These are phyloP conservation scores for Pichia thaimueangensis DNA, from an alignment of 805 yeast genomes.

Conservation along the genomic window DNA sequence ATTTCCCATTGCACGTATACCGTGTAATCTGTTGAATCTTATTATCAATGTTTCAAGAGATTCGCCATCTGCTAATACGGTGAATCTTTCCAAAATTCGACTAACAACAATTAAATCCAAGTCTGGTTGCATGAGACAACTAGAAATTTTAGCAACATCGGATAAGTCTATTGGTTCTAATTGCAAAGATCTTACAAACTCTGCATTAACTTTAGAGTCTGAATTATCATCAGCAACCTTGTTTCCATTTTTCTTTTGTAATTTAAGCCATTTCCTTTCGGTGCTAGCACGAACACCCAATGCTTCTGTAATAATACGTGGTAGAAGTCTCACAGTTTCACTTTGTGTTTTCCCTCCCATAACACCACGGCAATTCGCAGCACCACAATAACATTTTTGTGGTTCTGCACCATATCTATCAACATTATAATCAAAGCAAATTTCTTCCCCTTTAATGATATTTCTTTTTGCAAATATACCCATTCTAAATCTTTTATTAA, in stretches of 20 bases:
- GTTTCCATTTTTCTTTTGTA: slow-evolving; percentile 43
- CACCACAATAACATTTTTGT: slow-evolving; percentile 93
- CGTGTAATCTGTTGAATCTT: slow-evolving; percentile 72
- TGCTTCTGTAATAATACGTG: slow-evolving; percentile 80
- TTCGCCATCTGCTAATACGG: slow-evolving; percentile 37
- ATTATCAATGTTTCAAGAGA: slow-evolving; percentile 38
- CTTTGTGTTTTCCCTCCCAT: slow-evolving; percentile 98
- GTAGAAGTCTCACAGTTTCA: slow-evolving; percentile 76
- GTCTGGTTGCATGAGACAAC: slow-evolving; percentile 65
- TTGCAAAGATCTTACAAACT: slow-evolving; percentile 55
- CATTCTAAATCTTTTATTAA: slow-evolving; percentile 83
- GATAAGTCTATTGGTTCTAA: slow-evolving; percentile 43
- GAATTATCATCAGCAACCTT: slow-evolving; percentile 44
- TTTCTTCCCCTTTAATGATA: slow-evolving; percentile 75
- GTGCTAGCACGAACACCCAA: slow-evolving; percentile 64
- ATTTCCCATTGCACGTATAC: slow-evolving; percentile 70
- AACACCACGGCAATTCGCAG: slow-evolving; percentile 83
- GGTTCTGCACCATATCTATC: slow-evolving; percentile 94
- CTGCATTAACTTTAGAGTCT: slow-evolving; percentile 54
- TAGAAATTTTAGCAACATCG: slow-evolving; percentile 74
- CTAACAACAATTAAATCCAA: slow-evolving; percentile 59
- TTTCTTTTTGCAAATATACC: slow-evolving; percentile 84
- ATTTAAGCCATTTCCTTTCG: slow-evolving; percentile 67
- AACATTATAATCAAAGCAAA: slow-evolving; percentile 88
- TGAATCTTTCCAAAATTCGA: slow-evolving; percentile 61